Percentiles rank a stretch among this genome's conserved stretches.
Conservation (phyloP, 2,329 filamentous ascomycete genomes). For the Ascochyta pisi region DNA sequence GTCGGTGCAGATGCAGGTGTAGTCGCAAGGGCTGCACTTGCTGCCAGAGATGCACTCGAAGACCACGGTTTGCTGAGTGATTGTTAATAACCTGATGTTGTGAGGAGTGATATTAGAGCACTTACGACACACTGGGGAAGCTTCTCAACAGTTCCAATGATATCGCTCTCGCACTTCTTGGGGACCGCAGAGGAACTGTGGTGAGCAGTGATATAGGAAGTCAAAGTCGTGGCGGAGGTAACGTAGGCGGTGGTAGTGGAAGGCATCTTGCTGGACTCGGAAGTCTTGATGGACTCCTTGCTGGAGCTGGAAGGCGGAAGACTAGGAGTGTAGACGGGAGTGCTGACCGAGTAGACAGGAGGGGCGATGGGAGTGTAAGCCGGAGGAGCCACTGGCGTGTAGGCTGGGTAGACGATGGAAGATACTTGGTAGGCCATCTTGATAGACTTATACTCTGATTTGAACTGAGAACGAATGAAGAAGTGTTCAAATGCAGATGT, state of each 20-base stretch:
- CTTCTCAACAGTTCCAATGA: conserved; percentile 11
- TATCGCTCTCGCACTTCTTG: conserved; percentile 13
- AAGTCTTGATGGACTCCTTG: no score
- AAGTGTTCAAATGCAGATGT: conserved; percentile 8
- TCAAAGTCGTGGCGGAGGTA: conserved; percentile 13
- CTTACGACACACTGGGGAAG: conserved; percentile 10
- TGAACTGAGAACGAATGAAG: conserved; percentile 16
- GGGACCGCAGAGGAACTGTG: conserved; percentile 6
- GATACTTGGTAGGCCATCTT: conserved; percentile 19
- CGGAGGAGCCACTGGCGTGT: conserved; percentile 11
- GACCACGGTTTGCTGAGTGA: conserved; percentile 12
- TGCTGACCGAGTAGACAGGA: background rate
- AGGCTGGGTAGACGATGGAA: conserved; percentile 12
- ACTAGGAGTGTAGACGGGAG: background rate
- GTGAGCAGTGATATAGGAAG: conserved; percentile 16
- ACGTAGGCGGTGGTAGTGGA: conserved; percentile 16
- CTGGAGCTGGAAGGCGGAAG: no score
- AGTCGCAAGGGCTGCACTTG: conserved; percentile 12
- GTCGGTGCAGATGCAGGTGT: conserved; percentile 5
- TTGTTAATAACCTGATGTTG: background rate
- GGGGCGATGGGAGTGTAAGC: conserved; percentile 1
- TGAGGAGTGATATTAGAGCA: background rate
- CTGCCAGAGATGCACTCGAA: conserved; percentile 20
- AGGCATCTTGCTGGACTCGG: conserved; percentile 1
- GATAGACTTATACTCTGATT: conserved; percentile 9